phyloP scores from a whole-genome alignment of 2,329 filamentous ascomycete species.

The Arthroderma uncinatum region DNA sequence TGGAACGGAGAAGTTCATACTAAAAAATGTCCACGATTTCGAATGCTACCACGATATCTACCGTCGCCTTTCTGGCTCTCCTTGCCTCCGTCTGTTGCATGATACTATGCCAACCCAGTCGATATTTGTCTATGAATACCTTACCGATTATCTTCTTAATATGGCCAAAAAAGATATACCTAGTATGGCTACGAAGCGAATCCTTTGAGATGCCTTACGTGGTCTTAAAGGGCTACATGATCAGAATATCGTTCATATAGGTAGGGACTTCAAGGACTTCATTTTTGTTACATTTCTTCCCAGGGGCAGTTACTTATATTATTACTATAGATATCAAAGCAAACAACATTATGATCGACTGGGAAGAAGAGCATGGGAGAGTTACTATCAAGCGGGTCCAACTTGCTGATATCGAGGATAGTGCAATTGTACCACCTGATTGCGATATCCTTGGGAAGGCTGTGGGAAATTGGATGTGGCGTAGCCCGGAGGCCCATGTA shows the following conservation, averaged over 20 bases:
- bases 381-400: slow-evolving; percentile 18
- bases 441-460: slow-evolving; percentile 15
- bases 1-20: slow-evolving; percentile 11
- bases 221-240: slow-evolving; percentile 29
- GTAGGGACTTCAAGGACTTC: slow-evolving; percentile 8
- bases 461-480: slow-evolving; percentile 26
- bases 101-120: slow-evolving; percentile 37
- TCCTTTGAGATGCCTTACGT: slow-evolving; percentile 35
- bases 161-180: slow-evolving; percentile 34
- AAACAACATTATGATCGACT: slow-evolving; percentile 27
- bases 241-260: slow-evolving; percentile 26
- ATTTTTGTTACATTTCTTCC: not conserved
- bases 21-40: slow-evolving; percentile 15
- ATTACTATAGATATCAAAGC: slow-evolving; percentile 24
- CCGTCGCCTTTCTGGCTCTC: slow-evolving; percentile 6
- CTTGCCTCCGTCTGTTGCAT: slow-evolving; percentile 22
- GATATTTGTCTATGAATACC: slow-evolving; percentile 39
- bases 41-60: slow-evolving; percentile 7
- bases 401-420: slow-evolving; percentile 22
- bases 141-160: slow-evolving; percentile 34
- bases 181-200: slow-evolving; percentile 29
- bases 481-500: slow-evolving; percentile 27
- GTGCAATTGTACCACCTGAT: slow-evolving; percentile 13
- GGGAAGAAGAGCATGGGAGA: slow-evolving; percentile 16
- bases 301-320: not conserved